Evolutionary conservation across 306 rosid genomes (phyloP).

Genomic region (Prunus mume): DNA sequence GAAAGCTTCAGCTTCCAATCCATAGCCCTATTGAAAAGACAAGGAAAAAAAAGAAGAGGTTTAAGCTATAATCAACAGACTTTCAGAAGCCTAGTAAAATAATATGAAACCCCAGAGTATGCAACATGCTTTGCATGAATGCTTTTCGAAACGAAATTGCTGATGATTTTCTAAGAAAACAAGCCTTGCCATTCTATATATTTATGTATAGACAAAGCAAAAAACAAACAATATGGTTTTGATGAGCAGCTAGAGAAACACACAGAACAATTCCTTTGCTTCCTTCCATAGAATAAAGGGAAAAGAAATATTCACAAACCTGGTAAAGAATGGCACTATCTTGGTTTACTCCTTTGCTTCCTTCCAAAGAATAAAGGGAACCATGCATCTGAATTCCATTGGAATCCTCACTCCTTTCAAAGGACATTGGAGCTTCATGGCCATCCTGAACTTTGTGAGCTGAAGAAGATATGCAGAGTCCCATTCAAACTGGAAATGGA

Average conservation of each 20-base stretch:
- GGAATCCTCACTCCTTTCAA: conserved; percentile 16
- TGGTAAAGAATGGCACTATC: conserved; percentile 61
- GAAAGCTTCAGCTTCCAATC: conserved; percentile 37
- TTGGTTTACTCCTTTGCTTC: conserved; percentile 72
- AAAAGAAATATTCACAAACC: conserved; percentile 28
- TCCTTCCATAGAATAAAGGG: too few relatives aligned
- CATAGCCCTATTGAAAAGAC: conserved; percentile 43
- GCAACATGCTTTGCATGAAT: too few relatives aligned
- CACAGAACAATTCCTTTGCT: too few relatives aligned
- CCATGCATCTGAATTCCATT: conserved; percentile 20
- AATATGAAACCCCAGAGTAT: too few relatives aligned
- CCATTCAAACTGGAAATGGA: conserved; percentile 39
- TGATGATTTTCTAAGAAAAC: too few relatives aligned
- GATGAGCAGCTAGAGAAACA: too few relatives aligned
- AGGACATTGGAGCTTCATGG: conserved; percentile 32
- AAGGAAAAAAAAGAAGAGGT: too few relatives aligned
- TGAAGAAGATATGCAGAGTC: conserved; percentile 62
- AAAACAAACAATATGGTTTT: too few relatives aligned
- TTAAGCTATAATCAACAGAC: too few relatives aligned
- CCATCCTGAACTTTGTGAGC: conserved; percentile 42
- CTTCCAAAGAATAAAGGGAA: conserved; percentile 55
- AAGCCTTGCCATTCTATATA: too few relatives aligned
- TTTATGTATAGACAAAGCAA: too few relatives aligned
- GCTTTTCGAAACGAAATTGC: too few relatives aligned
- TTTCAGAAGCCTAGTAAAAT: background rate